Conservation (phyloP, 2,329 filamentous ascomycete species). For the Hymenoscyphus occultus region DNA sequence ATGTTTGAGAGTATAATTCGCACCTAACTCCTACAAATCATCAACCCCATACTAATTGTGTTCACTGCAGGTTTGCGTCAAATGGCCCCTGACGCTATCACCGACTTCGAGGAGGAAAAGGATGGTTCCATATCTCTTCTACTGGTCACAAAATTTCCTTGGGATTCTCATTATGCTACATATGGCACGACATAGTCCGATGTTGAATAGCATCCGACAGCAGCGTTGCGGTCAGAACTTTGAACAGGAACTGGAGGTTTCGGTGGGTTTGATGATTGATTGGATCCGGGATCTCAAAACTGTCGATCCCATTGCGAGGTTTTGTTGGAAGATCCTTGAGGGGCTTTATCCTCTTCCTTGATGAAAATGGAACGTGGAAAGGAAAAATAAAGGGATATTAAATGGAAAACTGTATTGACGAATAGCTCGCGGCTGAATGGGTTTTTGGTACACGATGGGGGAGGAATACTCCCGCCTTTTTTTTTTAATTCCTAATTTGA, state of each 20-base stretch:
- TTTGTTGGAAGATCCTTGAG: constrained; percentile 40
- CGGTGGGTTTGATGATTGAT: constrained; percentile 52
- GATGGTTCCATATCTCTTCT: constrained; percentile 56
- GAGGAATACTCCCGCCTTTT: too few species aligned
- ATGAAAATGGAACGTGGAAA: background rate
- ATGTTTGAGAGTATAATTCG: constrained; percentile 44
- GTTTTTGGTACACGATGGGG: too few species aligned
- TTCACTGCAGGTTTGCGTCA: constrained; percentile 44
- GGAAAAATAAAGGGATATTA: background rate
- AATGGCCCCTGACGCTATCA: constrained; percentile 59
- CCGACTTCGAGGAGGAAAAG: constrained; percentile 56
- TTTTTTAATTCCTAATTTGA: too few species aligned
- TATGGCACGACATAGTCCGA: constrained; percentile 50
- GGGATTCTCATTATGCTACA: constrained; percentile 56
- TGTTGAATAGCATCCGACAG: constrained; percentile 48
- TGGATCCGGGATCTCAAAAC: constrained; percentile 58
- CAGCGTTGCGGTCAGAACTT: constrained; percentile 48
- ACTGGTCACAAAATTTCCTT: constrained; percentile 61
- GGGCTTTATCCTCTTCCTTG: constrained; percentile 30
- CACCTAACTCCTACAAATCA: background rate
- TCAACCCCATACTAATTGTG: background rate
- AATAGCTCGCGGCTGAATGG: too few species aligned
- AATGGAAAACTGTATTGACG: background rate
- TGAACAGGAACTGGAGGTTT: constrained; percentile 49
- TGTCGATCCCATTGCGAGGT: constrained; percentile 52